Evolutionary conservation across 108 stramenopile genomes (phyloP), one percentile per base, ranked within the genome.

Genomic region (Cyclotella atomus): DNA sequence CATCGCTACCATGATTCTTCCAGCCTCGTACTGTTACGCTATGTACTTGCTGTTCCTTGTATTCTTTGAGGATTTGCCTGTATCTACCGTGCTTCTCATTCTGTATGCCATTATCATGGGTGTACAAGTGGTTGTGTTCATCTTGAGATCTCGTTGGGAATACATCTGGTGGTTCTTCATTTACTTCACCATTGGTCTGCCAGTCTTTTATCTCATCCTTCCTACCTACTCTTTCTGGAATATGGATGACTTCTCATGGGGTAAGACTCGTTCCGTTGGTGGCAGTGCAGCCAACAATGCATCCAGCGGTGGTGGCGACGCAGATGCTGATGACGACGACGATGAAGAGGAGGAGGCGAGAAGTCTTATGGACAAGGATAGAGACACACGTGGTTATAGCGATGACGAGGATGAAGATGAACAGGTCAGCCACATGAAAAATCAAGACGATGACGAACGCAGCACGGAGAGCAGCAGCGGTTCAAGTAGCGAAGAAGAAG

Each of bases 211-310:
- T 53, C 69, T 87, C 23, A 70, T 83, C 49, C 78, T 87, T 60
- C 86, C 86, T 19, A 57, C 74, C 15, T 87, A 87, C 45, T 74
- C 84, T 6, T 87, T 87, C 69, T 79, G 77, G 75, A 76, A 87
- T 32, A 87, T 84, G 86, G 83, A 87, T 74, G 86, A 87, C 60
- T 84, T 87, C 33, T 83, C 81, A 16, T 87, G 86, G 86, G 86
- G 86, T 65, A 84, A 74, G 53, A 87, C 86, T 28, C 82, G 86
- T 71, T 52, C 79, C 34, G 71, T 81, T 53, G 79, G 80, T 33
- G 68, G 68, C 33, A 81, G 63, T 74, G 80, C 73, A 65, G 72
- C 72, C 17, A 55, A 33, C 6, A 74, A 74, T 70, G 68, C 61
- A n/a, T 19, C 17, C 17, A 17, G 19, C 20, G 54, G 25, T 8